These are phyloP conservation scores for Yamadazyma epiphylla DNA, from an alignment of 1,139 yeast genomes.

Conservation along the genomic window DNA sequence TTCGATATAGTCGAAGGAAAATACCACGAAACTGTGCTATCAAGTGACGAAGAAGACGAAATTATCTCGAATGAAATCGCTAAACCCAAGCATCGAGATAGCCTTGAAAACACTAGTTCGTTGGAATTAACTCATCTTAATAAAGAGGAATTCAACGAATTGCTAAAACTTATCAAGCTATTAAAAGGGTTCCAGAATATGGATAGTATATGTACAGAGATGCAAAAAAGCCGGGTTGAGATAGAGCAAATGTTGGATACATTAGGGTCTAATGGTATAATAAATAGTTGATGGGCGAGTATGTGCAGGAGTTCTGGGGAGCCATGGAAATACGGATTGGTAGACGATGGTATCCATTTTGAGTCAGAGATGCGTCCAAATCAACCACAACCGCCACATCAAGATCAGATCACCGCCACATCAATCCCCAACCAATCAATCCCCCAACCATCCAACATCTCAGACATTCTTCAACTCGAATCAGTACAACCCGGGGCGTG, in stretches of 20 bases:
- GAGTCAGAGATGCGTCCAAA: no score
- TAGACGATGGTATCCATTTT: no score
- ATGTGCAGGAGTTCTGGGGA: no score
- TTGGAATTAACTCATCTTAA: conserved; percentile 10
- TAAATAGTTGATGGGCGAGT: conserved; percentile 40
- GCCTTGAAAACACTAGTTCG: conserved; percentile 13
- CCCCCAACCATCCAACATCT: no score
- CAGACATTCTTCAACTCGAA: no score
- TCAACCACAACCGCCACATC: conserved; percentile 2
- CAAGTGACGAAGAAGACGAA: conserved; percentile 2
- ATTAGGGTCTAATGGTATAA: conserved; percentile 40
- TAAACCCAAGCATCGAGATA: conserved; percentile 14
- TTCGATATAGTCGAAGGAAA: conserved; percentile 3
- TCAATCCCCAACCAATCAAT: no score
- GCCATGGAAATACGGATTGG: no score
- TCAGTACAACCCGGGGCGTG: background rate
- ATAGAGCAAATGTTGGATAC: conserved; percentile 47
- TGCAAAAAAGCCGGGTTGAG: conserved; percentile 53
- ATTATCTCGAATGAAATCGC: conserved; percentile 11
- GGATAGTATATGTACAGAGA: conserved; percentile 71
- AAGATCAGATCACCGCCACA: no score
- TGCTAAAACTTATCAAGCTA: conserved; percentile 35
- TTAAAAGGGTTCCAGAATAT: conserved; percentile 58
- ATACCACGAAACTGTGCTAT: conserved; percentile 1
- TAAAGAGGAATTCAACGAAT: conserved; percentile 27